phyloP scores from a whole-genome alignment of 2,329 filamentous ascomycete species.

The Clonostachys solani region DNA sequence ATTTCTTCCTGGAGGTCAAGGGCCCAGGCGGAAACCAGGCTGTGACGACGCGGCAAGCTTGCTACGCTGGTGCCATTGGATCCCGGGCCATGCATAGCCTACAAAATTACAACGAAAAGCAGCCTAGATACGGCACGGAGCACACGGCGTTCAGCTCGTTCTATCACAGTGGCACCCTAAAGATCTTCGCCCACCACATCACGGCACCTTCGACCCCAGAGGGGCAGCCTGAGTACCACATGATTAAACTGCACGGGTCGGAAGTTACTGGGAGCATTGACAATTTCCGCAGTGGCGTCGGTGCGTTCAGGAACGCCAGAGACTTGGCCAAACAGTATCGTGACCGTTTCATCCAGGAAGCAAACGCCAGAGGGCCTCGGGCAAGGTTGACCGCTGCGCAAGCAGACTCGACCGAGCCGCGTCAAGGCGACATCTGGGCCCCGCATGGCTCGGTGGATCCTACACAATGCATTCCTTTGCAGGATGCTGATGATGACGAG shows the following conservation, averaged over 20 bases:
- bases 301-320: conserved; percentile 30
- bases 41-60: conserved; percentile 20
- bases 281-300: conserved; percentile 23
- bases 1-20: conserved; percentile 32
- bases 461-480: no score
- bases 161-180: conserved; percentile 27
- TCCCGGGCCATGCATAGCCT: conserved; percentile 4
- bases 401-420: no score
- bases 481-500: no score
- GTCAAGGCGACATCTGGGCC: no score
- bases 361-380: no score
- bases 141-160: conserved; percentile 28
- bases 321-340: conserved; percentile 29
- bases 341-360: no score
- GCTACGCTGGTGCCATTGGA: conserved; percentile 26
- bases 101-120: conserved; percentile 20
- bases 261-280: conserved; percentile 17
- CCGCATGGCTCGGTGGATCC: no score
- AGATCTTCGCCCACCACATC: conserved; percentile 29
- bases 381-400: no score
- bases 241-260: conserved; percentile 24
- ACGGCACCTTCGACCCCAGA: conserved; percentile 19
- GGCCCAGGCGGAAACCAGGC: conserved; percentile 20
- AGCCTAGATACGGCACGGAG: conserved; percentile 27
- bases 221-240: conserved; percentile 31